Evolutionary conservation across 139 green algal species (phyloP).

Genomic region (Edaphochlamys debaryana): DNA sequence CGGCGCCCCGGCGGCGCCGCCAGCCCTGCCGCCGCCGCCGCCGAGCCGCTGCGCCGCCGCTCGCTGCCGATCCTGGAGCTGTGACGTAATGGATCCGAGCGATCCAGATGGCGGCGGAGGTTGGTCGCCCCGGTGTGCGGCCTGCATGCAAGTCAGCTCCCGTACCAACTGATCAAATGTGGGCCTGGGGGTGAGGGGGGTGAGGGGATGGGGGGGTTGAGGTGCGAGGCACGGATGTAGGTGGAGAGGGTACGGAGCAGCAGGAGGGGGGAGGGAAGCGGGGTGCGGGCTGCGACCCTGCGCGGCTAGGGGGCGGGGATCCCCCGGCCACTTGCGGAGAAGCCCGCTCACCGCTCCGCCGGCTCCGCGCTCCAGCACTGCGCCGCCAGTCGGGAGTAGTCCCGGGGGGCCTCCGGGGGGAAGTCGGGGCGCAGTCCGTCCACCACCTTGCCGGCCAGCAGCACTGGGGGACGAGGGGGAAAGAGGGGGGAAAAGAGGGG

Average conservation of each 20-base stretch:
- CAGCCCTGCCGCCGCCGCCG: neutral
- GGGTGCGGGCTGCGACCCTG: neutral
- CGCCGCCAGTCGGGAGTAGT: neutral
- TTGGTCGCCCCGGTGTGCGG: neutral
- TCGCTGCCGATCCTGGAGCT: neutral
- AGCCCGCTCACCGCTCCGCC: neutral
- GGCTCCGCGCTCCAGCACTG: neutral
- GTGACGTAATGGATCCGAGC: neutral
- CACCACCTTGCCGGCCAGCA: constrained; percentile 2
- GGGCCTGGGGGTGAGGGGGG: neutral
- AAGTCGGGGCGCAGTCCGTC: constrained; percentile 22
- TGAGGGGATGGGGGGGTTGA: neutral
- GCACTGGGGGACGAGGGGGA: neutral
- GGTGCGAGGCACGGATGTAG: neutral
- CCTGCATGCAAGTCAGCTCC: neutral
- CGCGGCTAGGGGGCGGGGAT: neutral
- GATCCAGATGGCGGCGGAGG: neutral
- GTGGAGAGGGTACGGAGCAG: neutral
- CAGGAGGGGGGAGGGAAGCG: too few relatives aligned
- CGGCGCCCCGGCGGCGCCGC: too few relatives aligned
- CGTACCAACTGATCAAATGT: constrained; percentile 4
- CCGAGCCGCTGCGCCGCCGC: too few relatives aligned
- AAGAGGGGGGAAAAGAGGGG: neutral
- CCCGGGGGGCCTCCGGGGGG: constrained; percentile 1
- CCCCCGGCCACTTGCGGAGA: neutral